Percentiles rank a stretch among this genome's conserved stretches.
These are phyloP conservation scores for Irpex sp. DNA, from an alignment of 1,284 basidiomycete genomes.

Conservation along the genomic window DNA sequence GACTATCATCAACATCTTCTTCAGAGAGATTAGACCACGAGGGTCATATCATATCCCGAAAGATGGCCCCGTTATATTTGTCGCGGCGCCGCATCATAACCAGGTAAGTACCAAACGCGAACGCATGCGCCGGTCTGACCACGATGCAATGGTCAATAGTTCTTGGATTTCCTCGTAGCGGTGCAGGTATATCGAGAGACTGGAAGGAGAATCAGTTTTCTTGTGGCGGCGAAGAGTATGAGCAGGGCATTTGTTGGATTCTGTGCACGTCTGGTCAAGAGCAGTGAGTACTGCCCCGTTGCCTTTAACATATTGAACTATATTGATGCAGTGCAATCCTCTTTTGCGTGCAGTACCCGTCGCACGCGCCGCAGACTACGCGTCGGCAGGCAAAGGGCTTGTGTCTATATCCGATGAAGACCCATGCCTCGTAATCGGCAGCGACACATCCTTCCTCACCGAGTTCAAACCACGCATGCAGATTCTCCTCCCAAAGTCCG, in stretches of 20 bases:
- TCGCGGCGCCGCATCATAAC: conserved; percentile 97
- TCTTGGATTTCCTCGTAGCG: conserved; percentile 90
- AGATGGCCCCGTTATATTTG: conserved; percentile 94
- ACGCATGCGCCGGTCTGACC: not conserved
- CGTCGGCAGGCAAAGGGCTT: conserved; percentile 75
- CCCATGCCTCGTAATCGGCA: conserved; percentile 76
- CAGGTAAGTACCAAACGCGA: conserved; percentile 52
- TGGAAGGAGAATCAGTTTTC: conserved; percentile 82
- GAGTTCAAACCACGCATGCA: conserved; percentile 84
- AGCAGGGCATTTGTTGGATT: conserved; percentile 78
- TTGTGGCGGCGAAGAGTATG: conserved; percentile 94
- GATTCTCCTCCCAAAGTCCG: conserved; percentile 83
- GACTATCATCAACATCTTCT: conserved; percentile 91
- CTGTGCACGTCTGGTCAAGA: conserved; percentile 83
- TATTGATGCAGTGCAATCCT: not conserved
- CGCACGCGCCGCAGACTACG: conserved; percentile 86
- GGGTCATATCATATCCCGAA: conserved; percentile 94
- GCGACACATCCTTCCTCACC: conserved; percentile 75
- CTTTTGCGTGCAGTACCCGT: conserved; percentile 72
- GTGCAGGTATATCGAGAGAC: conserved; percentile 89
- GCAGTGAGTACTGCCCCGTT: conserved; percentile 61
- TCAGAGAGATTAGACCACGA: conserved; percentile 92
- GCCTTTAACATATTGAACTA: not conserved
- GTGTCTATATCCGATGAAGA: conserved; percentile 75
- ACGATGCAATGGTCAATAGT: conserved; percentile 47